Conservation (phyloP, 495 filamentous ascomycete genomes). For the Polyplosphaeria fusca region DNA sequence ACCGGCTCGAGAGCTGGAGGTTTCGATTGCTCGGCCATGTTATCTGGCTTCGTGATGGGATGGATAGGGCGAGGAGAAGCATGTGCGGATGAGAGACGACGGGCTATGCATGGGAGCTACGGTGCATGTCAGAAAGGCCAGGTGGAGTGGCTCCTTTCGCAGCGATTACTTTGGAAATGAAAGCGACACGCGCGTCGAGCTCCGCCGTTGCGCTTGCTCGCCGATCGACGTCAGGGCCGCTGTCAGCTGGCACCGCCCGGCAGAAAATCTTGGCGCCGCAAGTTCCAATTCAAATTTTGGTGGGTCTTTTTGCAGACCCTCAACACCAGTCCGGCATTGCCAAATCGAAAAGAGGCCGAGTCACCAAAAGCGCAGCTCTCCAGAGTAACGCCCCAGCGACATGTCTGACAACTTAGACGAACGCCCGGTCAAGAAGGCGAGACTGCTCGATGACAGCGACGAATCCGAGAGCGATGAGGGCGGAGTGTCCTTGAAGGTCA, state of each 20-base stretch:
- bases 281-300: slow-evolving; percentile 1
- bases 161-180: neutral
- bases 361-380: no score
- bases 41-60: neutral
- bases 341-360: no score
- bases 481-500: slow-evolving; percentile 67
- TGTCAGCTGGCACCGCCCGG: neutral
- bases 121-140: slow-evolving; percentile 3
- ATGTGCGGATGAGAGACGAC: neutral
- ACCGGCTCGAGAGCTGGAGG: slow-evolving; percentile 27
- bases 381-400: no score
- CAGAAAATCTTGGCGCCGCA: slow-evolving; percentile 4
- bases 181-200: neutral
- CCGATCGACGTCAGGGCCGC: slow-evolving; percentile 11
- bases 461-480: slow-evolving; percentile 45
- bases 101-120: slow-evolving; percentile 17
- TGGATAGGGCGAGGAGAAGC: neutral
- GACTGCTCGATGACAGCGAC: slow-evolving; percentile 36
- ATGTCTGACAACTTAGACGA: slow-evolving; percentile 4
- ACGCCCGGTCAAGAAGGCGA: slow-evolving; percentile 35
- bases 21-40: slow-evolving; percentile 26
- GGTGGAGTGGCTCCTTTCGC: neutral
- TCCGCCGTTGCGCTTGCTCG: neutral
- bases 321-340: no score
- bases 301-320: neutral